These are phyloP conservation scores for Anisodus acutangulus DNA, from an alignment of 257 asterid genomes.

Conservation along the genomic window DNA sequence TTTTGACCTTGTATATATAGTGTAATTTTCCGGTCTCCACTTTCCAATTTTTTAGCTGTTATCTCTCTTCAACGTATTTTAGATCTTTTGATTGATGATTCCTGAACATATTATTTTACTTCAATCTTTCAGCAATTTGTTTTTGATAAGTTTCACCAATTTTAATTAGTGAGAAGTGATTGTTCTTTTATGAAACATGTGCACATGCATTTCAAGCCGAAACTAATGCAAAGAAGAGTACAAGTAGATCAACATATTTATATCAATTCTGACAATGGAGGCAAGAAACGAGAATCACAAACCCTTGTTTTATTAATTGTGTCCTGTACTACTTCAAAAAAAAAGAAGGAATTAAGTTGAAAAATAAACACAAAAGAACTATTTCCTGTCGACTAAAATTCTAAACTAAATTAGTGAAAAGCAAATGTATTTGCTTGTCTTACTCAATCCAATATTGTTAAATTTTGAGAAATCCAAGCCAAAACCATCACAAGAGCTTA, in stretches of 20 bases:
- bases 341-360: background rate
- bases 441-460: background rate
- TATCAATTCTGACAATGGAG: background rate
- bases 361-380: background rate
- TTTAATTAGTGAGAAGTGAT: background rate
- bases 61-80: background rate
- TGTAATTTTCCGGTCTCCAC: background rate
- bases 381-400: background rate
- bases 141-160: too few relatives aligned
- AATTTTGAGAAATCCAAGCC: conserved; percentile 18
- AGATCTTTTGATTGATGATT: too few relatives aligned
- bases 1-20: too few relatives aligned
- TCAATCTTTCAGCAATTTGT: background rate
- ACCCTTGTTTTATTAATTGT: background rate
- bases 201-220: background rate
- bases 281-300: background rate
- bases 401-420: background rate
- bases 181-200: background rate
- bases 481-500: conserved; percentile 23
- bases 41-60: background rate
- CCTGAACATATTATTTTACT: too few relatives aligned
- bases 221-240: background rate
- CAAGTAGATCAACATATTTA: background rate
- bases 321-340: background rate
- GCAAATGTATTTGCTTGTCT: background rate